A percentile compares a stretch with the other conserved stretches of the same genome.
Evolutionary conservation across 352 stramenopile genomes (phyloP).

Genomic region (Pythium vanterpoolii): DNA sequence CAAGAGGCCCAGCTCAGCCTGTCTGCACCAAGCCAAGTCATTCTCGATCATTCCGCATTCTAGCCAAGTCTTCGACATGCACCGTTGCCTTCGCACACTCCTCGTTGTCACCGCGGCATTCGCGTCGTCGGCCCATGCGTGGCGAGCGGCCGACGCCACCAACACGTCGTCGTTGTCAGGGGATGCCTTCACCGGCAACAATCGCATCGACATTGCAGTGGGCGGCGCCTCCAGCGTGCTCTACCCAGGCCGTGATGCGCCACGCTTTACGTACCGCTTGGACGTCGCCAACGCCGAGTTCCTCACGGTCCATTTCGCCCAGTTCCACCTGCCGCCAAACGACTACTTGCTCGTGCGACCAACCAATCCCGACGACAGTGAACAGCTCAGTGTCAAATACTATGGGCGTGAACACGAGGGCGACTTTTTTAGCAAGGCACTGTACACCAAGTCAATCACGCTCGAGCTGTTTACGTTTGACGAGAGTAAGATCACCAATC

Average conservation of each 20-base stretch:
- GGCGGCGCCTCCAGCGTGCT: conserved; percentile 36
- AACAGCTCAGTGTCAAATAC: conserved; percentile 33
- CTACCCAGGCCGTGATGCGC: conserved; percentile 4
- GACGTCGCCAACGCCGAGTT: conserved; percentile 37
- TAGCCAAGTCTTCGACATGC: neutral
- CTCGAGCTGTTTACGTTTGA: conserved; percentile 48
- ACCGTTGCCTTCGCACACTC: neutral
- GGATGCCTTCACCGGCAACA: conserved; percentile 39
- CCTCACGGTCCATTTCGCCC: conserved; percentile 56
- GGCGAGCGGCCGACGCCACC: neutral
- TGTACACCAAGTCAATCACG: conserved; percentile 37
- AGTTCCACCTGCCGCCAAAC: conserved; percentile 53
- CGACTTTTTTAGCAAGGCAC: conserved; percentile 37
- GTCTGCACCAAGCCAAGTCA: neutral
- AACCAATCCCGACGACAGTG: conserved; percentile 24
- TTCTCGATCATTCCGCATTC: neutral
- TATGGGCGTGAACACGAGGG: conserved; percentile 26
- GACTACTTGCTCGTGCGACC: conserved; percentile 55
- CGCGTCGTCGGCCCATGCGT: neutral
- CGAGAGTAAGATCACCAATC: conserved; percentile 25
- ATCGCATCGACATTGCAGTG: conserved; percentile 36
- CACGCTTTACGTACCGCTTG: neutral
- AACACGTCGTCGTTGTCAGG: neutral
- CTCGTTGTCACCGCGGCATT: neutral
- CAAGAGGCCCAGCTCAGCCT: neutral